Conservation (phyloP, 2,329 filamentous ascomycete genomes). For the Metarhizium robertsii region DNA sequence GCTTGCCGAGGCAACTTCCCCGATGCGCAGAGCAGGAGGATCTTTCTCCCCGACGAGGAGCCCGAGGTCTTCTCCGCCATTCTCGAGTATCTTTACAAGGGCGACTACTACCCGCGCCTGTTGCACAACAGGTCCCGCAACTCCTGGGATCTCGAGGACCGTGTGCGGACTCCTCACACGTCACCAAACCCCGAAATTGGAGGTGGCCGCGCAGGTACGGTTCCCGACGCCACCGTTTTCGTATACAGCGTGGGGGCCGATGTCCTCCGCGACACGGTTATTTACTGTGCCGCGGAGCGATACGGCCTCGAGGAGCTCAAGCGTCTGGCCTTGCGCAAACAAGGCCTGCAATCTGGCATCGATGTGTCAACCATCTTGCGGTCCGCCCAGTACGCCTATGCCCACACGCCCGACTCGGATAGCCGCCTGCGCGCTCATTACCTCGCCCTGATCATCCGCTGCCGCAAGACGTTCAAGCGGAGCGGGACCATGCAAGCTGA, state of each 20-base stretch:
- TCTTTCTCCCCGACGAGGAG: slow-evolving; percentile 66
- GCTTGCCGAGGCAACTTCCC: slow-evolving; percentile 64
- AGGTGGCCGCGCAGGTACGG: slow-evolving; percentile 35
- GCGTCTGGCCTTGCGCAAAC: slow-evolving; percentile 83
- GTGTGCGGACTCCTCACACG: slow-evolving; percentile 30
- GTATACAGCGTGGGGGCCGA: slow-evolving; percentile 64
- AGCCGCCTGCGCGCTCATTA: slow-evolving; percentile 92
- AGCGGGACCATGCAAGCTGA: slow-evolving; percentile 98
- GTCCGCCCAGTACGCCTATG: slow-evolving; percentile 90
- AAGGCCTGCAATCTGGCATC: slow-evolving; percentile 86
- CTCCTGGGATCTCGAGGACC: slow-evolving; percentile 82
- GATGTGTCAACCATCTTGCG: slow-evolving; percentile 86
- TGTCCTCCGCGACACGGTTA: slow-evolving; percentile 82
- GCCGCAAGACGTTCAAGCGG: slow-evolving; percentile 94
- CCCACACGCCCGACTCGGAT: slow-evolving; percentile 88
- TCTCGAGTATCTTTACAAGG: slow-evolving; percentile 96
- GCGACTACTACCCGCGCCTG: slow-evolving; percentile 87
- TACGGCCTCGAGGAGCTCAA: slow-evolving; percentile 92
- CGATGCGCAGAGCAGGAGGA: slow-evolving; percentile 68
- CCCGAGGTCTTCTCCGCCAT: slow-evolving; percentile 88
- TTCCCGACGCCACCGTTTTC: slow-evolving; percentile 51
- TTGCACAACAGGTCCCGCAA: slow-evolving; percentile 77
- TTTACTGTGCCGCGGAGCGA: slow-evolving; percentile 87
- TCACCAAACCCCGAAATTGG: slow-evolving; percentile 42
- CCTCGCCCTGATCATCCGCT: slow-evolving; percentile 93